Evolutionary conservation across 2,329 filamentous ascomycete genomes (phyloP).

Genomic region (Aspergillus hiratsukae): DNA sequence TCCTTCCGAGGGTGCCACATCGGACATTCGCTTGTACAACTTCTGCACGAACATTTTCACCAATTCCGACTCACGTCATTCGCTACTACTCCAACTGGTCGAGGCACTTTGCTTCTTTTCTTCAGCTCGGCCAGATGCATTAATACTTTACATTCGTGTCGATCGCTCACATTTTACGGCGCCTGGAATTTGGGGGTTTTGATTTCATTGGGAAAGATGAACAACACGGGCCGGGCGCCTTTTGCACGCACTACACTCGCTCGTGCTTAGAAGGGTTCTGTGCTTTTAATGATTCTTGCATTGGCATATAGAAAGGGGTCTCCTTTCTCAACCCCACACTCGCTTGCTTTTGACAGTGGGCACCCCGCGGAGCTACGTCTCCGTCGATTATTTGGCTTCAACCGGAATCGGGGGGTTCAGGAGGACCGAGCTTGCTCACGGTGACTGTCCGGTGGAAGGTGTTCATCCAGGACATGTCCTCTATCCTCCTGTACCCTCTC

Average conservation of each 20-base stretch:
- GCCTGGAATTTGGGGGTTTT: constrained; percentile 28
- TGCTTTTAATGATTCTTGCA: constrained; percentile 28
- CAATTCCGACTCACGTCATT: constrained; percentile 30
- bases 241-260: constrained; percentile 36
- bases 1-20: constrained; percentile 17
- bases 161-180: constrained; percentile 36
- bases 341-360: background rate
- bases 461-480: background rate
- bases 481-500: background rate
- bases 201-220: constrained; percentile 15
- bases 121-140: constrained; percentile 29
- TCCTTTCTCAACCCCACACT: constrained; percentile 6
- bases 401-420: background rate
- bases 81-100: constrained; percentile 31
- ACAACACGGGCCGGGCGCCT: constrained; percentile 26
- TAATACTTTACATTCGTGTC: constrained; percentile 35
- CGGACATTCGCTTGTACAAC: constrained; percentile 37
- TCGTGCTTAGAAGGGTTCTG: constrained; percentile 32
- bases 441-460: background rate
- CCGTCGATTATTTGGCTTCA: constrained; percentile 1
- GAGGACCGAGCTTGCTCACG: background rate
- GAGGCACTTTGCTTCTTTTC: constrained; percentile 24
- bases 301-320: constrained; percentile 29
- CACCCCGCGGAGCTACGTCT: background rate
- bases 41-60: constrained; percentile 19